phyloP scores from a whole-genome alignment of 2,329 filamentous ascomycete species.

The Botryotinia globosa region DNA sequence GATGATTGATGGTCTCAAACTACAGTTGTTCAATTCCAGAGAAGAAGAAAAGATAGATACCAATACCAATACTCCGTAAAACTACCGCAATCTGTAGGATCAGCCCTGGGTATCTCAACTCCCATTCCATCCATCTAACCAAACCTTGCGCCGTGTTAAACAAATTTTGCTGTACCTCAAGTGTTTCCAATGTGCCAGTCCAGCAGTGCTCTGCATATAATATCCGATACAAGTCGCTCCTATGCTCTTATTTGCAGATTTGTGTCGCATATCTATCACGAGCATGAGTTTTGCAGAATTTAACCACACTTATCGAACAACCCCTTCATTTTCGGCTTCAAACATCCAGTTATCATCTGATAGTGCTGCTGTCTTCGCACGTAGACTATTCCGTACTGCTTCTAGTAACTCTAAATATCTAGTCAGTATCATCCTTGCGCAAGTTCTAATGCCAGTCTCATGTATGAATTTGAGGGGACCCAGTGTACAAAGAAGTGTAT shows the following conservation, averaged over 20 bases:
- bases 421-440: slow-evolving; percentile 5
- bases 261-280: background rate
- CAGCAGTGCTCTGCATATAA: background rate
- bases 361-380: slow-evolving; percentile 68
- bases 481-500: too few relatives aligned
- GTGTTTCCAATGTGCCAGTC: background rate
- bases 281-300: slow-evolving; percentile 2
- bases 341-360: slow-evolving; percentile 92
- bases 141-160: slow-evolving; percentile 3
- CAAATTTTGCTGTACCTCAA: slow-evolving; percentile 8
- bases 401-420: slow-evolving; percentile 61
- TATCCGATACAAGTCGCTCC: background rate
- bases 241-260: background rate
- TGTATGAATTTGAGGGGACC: background rate
- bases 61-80: slow-evolving; percentile 1
- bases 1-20: background rate
- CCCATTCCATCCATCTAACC: background rate
- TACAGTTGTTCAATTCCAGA: background rate
- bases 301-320: slow-evolving; percentile 17
- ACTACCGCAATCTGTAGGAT: background rate
- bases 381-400: slow-evolving; percentile 65
- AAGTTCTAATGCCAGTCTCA: background rate
- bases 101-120: slow-evolving; percentile 1
- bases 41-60: background rate
- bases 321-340: slow-evolving; percentile 49